Conservation (phyloP, 106 monocot species). For the Gastrodia elata region DNA sequence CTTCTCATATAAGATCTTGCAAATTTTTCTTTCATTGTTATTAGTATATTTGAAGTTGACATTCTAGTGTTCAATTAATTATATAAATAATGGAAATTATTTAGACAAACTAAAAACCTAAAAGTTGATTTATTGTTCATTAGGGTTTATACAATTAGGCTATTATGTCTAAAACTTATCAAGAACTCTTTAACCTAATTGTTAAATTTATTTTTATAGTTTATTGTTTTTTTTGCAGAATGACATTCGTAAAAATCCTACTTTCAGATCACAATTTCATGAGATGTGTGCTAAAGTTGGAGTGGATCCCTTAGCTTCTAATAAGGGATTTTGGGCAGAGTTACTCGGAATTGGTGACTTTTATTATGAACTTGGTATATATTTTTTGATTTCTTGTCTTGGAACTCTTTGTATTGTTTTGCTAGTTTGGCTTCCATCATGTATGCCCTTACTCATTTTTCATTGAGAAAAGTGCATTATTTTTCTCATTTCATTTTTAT, state of each 20-base stretch:
- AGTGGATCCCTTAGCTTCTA: constrained; percentile 95
- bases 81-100: neutral
- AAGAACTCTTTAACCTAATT: neutral
- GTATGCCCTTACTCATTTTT: neutral
- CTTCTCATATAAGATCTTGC: neutral
- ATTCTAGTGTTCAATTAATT: neutral
- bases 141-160: neutral
- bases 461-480: neutral
- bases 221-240: constrained; percentile 42
- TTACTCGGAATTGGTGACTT: constrained; percentile 96
- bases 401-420: neutral
- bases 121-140: constrained; percentile 4
- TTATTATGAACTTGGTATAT: constrained; percentile 93
- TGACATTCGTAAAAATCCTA: constrained; percentile 93
- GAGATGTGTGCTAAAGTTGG: constrained; percentile 99
- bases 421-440: neutral
- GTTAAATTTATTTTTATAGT: neutral
- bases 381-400: neutral
- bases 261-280: constrained; percentile 93
- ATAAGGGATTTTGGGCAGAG: constrained; percentile 99
- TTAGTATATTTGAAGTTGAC: too few species aligned
- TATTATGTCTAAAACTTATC: neutral
- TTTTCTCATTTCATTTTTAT: neutral
- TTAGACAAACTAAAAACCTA: too few species aligned
- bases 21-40: neutral